Base-by-base conservation (phyloP, 2,329 filamentous ascomycete species). In the Lomentospora prolificans region DNA sequence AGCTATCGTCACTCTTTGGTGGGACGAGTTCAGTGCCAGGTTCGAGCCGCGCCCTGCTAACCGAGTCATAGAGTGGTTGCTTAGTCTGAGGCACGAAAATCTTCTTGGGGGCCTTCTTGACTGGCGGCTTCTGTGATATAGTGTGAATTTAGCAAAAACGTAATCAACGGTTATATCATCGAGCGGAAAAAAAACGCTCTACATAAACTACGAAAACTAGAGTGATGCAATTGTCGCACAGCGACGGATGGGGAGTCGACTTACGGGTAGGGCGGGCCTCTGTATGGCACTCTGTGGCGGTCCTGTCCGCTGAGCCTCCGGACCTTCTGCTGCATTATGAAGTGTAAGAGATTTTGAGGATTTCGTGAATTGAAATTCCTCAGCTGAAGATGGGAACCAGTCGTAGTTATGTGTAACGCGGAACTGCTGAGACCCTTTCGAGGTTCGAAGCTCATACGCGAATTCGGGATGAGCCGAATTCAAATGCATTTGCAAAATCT, bases 21-120 rank as follows among this genome's bases (percentile, higher is more conserved):
- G 58, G 58, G 22, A 67, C 66, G 24, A 82, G 67, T 24, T 72
- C 67, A 2, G 75, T 70, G 2, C 77, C 78, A 1, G 78, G 71
- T 30, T 72, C 69, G 22, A 84, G 69, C 6, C 67, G 68, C 7
- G 74, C 72, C 62, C 80, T 81, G 67, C 77, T 82, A 9, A 82
- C 70, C 1, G 78, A 74, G 61, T 83, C 78, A 58, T 75, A 83
- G n/a, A 83, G 71, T 5, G 74, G 73, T 56, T 80, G 76, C 25
- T 72, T 73, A 7, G 72, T 78, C 3, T 73, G 64, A 6, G 79
- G 79, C 31, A 82, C 73, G 24, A 74, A 55, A 24, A 75, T 64
- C 60, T 69, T 53, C 53, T 50, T 57, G 24, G 12, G 25, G n/a
- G 12, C 33, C 36, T 27, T 54, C 19, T 44, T 44, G n/a, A 24